These are phyloP conservation scores for Euphrasia arctica DNA, from an alignment of 305 asterid species.

Conservation along the genomic window DNA sequence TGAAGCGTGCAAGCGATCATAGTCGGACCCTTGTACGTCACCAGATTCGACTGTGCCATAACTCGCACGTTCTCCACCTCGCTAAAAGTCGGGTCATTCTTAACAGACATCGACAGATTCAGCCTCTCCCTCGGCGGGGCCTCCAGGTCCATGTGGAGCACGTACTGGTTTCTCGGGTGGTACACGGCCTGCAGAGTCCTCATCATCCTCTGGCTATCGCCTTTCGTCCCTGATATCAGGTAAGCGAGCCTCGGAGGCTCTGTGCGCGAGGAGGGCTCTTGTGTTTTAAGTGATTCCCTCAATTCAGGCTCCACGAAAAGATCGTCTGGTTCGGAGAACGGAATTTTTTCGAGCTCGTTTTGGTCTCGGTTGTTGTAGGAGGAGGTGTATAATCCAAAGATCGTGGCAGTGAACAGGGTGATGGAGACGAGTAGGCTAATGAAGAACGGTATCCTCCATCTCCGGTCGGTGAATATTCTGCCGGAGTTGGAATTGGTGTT, in stretches of 20 bases:
- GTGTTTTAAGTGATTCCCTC: constrained; percentile 38
- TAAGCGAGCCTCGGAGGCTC: constrained; percentile 94
- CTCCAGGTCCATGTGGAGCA: constrained; percentile 98
- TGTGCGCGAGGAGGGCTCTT: constrained; percentile 29
- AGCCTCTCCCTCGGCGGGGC: constrained; percentile 94
- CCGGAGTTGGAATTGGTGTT: constrained; percentile 53
- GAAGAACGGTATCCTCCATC: constrained; percentile 82
- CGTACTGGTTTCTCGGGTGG: constrained; percentile 92
- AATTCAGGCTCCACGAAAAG: constrained; percentile 72
- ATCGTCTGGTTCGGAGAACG: constrained; percentile 44
- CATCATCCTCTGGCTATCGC: constrained; percentile 90
- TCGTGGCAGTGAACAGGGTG: constrained; percentile 51
- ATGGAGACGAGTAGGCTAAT: constrained; percentile 55
- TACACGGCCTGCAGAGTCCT: constrained; percentile 89
- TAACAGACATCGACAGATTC: constrained; percentile 80
- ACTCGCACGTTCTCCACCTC: constrained; percentile 91
- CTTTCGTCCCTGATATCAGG: constrained; percentile 94
- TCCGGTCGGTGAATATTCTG: constrained; percentile 67
- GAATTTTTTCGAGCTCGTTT: constrained; percentile 33
- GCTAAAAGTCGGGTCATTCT: constrained; percentile 73
- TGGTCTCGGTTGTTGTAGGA: constrained; percentile 51
- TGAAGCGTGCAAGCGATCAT: constrained; percentile 97
- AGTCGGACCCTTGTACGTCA: constrained; percentile 94
- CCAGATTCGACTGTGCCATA: constrained; percentile 95
- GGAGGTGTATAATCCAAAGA: constrained; percentile 54